Evolutionary conservation across 768 basidiomycete species (phyloP).

Genomic region (Lentinus tigrinus): DNA sequence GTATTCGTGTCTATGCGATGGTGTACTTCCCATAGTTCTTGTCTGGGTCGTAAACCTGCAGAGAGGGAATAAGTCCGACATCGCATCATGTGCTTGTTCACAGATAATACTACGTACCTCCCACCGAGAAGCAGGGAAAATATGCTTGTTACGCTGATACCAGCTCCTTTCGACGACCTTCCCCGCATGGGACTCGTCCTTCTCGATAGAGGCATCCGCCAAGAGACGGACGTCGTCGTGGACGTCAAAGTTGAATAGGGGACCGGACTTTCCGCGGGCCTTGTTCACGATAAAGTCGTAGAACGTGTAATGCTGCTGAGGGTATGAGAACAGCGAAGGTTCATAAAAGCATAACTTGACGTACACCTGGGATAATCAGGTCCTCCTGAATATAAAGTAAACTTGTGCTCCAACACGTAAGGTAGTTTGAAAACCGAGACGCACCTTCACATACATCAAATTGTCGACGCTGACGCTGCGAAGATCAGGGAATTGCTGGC

Average conservation of each 20-base stretch:
- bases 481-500: slow-evolving; percentile 90
- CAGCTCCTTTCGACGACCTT: slow-evolving; percentile 97
- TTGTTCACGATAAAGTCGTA: slow-evolving; percentile 99
- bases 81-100: not conserved
- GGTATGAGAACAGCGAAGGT: slow-evolving; percentile 1
- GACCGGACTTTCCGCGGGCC: slow-evolving; percentile 96
- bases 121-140: slow-evolving; percentile 96
- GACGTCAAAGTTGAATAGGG: slow-evolving; percentile 97
- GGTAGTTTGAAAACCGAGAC: slow-evolving; percentile 14
- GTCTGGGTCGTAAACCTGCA: slow-evolving; percentile 88
- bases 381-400: slow-evolving; percentile 67
- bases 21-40: slow-evolving; percentile 93
- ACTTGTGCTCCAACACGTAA: not conserved
- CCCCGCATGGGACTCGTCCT: slow-evolving; percentile 97
- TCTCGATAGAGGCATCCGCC: slow-evolving; percentile 93
- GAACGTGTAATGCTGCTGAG: slow-evolving; percentile 86
- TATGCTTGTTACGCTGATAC: slow-evolving; percentile 96
- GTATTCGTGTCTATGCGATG: slow-evolving; percentile 41
- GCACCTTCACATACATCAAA: slow-evolving; percentile 96
- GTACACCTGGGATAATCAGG: slow-evolving; percentile 77
- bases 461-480: slow-evolving; percentile 91
- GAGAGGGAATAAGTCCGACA: not conserved
- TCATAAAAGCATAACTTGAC: slow-evolving; percentile 55
- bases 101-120: no score
- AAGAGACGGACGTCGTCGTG: slow-evolving; percentile 96